Conservation (phyloP, 225 moss, liverwort and hornwort species). For the Pseudisothecium myosuroides region DNA sequence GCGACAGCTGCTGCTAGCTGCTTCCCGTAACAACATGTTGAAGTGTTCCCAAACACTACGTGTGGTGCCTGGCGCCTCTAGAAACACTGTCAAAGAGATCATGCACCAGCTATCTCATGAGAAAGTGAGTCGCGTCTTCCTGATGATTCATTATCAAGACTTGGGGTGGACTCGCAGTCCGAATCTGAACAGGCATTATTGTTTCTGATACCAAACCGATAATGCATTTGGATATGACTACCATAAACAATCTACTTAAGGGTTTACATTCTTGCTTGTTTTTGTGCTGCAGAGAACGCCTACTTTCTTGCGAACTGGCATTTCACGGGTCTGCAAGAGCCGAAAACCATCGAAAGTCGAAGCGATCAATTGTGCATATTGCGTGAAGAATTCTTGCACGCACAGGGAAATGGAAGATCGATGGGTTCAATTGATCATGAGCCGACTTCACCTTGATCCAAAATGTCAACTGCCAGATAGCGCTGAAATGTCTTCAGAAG, state of each 20-base stretch:
- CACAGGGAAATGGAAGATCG: slow-evolving; percentile 58
- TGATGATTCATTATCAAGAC: not conserved
- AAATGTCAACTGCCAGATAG: slow-evolving; percentile 41
- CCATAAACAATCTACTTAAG: not conserved
- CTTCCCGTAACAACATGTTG: slow-evolving; percentile 61
- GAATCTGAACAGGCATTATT: not conserved
- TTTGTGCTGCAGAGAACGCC: not conserved
- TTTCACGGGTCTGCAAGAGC: not conserved
- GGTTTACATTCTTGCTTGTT: not conserved
- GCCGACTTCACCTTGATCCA: slow-evolving; percentile 37
- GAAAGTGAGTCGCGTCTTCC: slow-evolving; percentile 25
- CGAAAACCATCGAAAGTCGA: slow-evolving; percentile 3
- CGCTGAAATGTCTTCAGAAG: slow-evolving; percentile 18
- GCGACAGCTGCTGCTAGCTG: slow-evolving; percentile 80
- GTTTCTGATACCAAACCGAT: not conserved
- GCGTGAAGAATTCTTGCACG: slow-evolving; percentile 39
- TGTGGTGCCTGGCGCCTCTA: slow-evolving; percentile 71
- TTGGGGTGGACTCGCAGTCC: not conserved
- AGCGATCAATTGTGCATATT: slow-evolving; percentile 33
- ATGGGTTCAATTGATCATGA: slow-evolving; percentile 76
- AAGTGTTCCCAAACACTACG: slow-evolving; percentile 49
- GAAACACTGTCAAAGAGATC: slow-evolving; percentile 53
- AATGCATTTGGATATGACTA: not conserved
- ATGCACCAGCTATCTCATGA: slow-evolving; percentile 67
- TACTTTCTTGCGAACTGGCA: not conserved